These are phyloP conservation scores for Saccharomyces mikatae DNA, from an alignment of 805 yeast genomes.

Conservation along the genomic window DNA sequence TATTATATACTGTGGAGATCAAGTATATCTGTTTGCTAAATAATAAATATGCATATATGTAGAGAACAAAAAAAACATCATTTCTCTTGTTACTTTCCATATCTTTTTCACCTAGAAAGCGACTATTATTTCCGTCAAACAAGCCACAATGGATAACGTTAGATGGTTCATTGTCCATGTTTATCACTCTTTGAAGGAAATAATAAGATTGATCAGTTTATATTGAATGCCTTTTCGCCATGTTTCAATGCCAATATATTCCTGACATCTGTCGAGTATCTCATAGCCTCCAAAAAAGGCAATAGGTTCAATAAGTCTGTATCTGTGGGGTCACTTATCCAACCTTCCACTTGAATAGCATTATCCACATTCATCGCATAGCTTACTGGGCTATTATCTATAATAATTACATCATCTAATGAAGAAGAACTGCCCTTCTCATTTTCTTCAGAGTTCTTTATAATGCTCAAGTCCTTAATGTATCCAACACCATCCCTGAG, in stretches of 20 bases:
- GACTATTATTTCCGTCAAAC: not conserved
- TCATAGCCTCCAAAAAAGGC: conserved; percentile 53
- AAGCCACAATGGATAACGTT: not conserved
- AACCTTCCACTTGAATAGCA: conserved; percentile 91
- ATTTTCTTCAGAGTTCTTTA: conserved; percentile 5
- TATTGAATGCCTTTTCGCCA: conserved; percentile 37
- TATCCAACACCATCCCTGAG: conserved; percentile 75
- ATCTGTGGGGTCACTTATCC: conserved; percentile 96
- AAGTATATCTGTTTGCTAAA: not conserved
- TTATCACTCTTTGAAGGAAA: conserved; percentile 17
- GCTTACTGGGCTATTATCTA: conserved; percentile 91
- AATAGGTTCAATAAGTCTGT: conserved; percentile 70
- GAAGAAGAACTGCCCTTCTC: conserved; percentile 1
- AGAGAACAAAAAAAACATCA: not conserved
- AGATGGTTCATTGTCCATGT: not conserved
- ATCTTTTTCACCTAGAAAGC: not conserved
- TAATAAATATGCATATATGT: not conserved
- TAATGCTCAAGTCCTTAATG: conserved; percentile 53
- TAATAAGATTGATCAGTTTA: conserved; percentile 22
- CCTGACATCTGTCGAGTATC: conserved; percentile 80
- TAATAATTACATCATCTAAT: conserved; percentile 53
- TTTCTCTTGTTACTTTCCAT: not conserved
- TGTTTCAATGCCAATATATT: conserved; percentile 62
- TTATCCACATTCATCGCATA: conserved; percentile 77
- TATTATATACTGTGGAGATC: not conserved